phyloP scores from a whole-genome alignment of 805 yeast species.

The baker's yeast (Saccharomyces cerevisiae) region DNA sequence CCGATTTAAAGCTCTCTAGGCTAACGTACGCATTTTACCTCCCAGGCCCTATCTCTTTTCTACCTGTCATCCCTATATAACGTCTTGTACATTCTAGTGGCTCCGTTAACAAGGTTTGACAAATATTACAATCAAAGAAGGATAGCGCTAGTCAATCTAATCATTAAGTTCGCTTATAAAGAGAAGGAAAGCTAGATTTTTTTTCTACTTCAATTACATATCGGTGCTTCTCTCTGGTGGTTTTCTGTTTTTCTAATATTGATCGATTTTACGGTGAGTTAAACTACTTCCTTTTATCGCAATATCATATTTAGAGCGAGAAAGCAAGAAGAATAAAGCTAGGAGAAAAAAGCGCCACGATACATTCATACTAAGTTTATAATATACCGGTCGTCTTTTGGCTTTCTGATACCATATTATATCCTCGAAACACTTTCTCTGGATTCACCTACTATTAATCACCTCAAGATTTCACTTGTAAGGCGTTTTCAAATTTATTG shows the following conservation, averaged over 20 bases:
- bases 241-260: not conserved
- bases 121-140: not conserved
- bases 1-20: not conserved
- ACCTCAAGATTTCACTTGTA: not conserved
- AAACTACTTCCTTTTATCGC: not conserved
- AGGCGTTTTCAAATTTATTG: not conserved
- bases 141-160: not conserved
- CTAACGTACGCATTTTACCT: not conserved
- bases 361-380: not conserved
- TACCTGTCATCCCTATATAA: not conserved
- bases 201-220: not conserved
- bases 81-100: not conserved
- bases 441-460: not conserved
- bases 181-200: not conserved
- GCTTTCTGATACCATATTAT: not conserved
- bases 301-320: not conserved
- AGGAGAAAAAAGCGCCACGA: not conserved
- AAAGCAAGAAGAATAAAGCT: not conserved
- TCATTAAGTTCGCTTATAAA: not conserved
- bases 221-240: not conserved
- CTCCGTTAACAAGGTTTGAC: not conserved
- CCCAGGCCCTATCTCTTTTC: not conserved
- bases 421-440: not conserved
- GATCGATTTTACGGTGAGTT: not conserved
- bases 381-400: not conserved